These are phyloP conservation scores for Solanum stenotomum DNA, from an alignment of 257 asterid genomes.

Conservation along the genomic window DNA sequence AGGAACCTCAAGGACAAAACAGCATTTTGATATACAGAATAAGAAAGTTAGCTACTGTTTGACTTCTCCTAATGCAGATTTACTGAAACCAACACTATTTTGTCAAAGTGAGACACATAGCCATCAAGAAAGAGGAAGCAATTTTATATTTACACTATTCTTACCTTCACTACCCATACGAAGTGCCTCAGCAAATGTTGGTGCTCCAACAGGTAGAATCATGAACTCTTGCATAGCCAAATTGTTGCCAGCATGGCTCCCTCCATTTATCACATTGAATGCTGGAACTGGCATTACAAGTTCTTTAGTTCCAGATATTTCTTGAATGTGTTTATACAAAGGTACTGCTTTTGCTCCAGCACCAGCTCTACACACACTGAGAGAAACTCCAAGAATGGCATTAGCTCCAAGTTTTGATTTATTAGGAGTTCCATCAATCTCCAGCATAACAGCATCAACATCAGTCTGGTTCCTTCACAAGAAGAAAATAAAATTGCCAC, in stretches of 20 bases:
- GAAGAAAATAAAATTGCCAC: not conserved
- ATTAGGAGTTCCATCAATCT: conserved; percentile 88
- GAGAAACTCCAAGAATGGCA: conserved; percentile 95
- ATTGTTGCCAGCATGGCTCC: conserved; percentile 99
- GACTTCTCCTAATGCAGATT: not conserved
- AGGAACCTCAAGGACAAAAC: not conserved
- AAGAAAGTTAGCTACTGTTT: not conserved
- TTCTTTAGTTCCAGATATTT: conserved; percentile 70
- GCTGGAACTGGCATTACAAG: conserved; percentile 99
- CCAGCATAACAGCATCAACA: conserved; percentile 82
- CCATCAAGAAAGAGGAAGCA: not conserved
- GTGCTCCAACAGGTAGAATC: conserved; percentile 95
- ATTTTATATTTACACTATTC: not conserved
- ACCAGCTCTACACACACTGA: conserved; percentile 94
- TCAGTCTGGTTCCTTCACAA: conserved; percentile 61
- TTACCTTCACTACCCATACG: conserved; percentile 97
- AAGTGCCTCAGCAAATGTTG: conserved; percentile 79
- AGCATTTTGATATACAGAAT: not conserved
- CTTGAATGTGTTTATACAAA: conserved; percentile 82
- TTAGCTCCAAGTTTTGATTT: conserved; percentile 94
- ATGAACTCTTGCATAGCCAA: conserved; percentile 97
- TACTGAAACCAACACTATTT: not conserved
- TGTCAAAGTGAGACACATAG: not conserved
- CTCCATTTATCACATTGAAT: conserved; percentile 93
- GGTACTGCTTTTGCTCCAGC: conserved; percentile 93